Base-by-base conservation (phyloP, 257 asterid genomes). In the Scutellaria barbata region DNA sequence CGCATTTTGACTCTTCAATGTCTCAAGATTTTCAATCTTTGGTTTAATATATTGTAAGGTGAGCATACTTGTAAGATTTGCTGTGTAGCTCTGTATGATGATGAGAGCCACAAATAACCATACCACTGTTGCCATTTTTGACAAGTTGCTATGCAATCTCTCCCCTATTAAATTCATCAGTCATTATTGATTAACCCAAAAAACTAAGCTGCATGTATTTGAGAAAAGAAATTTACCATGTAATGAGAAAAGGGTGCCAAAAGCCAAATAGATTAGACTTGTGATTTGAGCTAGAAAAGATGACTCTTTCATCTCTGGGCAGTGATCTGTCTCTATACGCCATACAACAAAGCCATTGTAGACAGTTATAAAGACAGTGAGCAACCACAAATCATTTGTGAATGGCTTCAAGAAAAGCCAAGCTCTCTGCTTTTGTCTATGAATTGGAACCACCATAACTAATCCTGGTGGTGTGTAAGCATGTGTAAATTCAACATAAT, bases 391-490 rank as follows among this genome's bases (percentile, higher is more conserved):
- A 18, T 75, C 63, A 25, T 20, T 66, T n/a, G 87, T 85, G 76
- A 85, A 85, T 18, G 89, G 89, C 73, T 82, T 75, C 69, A 82
- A 2, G 40, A 85, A 82, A 33, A 85, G 37, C 85, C 82, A 85
- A 14, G 69, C 74, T 68, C 7, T 75, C 50, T 71, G 58, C 0
- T 35, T 42, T 18, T 76, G 58, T 7, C 71, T 53, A 54, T 55
- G 64, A 30, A 71, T n/a, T 0, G 83, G 85, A 39, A 82, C 89
- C 17, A 82, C 76, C 81, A 82, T 79, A n/a, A 67, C 74, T 16
- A 84, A 20, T 22, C 83, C 85, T 17, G 87, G 46, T 51, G 80
- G 81, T 0, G 84, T 78, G 70, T 78, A 74, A 16, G 89, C 63
- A 10, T 77, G 87, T 6, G 83, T 80, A 72, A 85, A 85, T 18